These are phyloP conservation scores for Chaetomidium leptoderma DNA, from an alignment of 495 filamentous ascomycete genomes.

Conservation along the genomic window DNA sequence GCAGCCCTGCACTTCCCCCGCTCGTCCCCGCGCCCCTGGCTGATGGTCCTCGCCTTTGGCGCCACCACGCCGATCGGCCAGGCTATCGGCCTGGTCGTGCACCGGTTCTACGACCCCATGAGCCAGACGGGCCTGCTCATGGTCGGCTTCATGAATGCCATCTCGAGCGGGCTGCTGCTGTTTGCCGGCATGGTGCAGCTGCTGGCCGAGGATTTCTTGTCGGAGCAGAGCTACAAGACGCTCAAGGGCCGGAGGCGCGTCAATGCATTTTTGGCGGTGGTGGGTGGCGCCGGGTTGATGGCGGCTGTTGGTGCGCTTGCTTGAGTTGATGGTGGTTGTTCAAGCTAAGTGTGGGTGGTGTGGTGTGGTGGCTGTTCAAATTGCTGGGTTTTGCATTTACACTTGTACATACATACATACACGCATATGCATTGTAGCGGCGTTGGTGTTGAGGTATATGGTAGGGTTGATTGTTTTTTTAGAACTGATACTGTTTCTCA, in stretches of 20 bases:
- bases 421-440: not conserved
- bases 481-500: no score
- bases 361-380: no score
- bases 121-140: constrained; percentile 78
- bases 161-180: constrained; percentile 77
- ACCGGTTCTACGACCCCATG: constrained; percentile 78
- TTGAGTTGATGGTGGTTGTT: no score
- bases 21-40: constrained; percentile 64
- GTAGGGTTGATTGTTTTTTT: not conserved
- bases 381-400: not conserved
- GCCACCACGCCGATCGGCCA: constrained; percentile 89
- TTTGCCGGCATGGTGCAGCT: constrained; percentile 91
- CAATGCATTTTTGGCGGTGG: constrained; percentile 72
- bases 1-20: constrained; percentile 59
- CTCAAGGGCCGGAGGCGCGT: constrained; percentile 67
- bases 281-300: constrained; percentile 76
- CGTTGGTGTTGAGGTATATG: not conserved
- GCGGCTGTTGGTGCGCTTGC: constrained; percentile 87
- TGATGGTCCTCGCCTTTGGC: constrained; percentile 93
- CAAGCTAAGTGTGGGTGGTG: no score
- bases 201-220: constrained; percentile 89
- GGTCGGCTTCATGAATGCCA: constrained; percentile 90
- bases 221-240: constrained; percentile 74
- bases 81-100: constrained; percentile 76
- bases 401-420: not conserved